Evolutionary conservation across 805 yeast genomes (phyloP), one percentile per base, ranked within the genome.

Genomic region (Yarrowia porcina): DNA sequence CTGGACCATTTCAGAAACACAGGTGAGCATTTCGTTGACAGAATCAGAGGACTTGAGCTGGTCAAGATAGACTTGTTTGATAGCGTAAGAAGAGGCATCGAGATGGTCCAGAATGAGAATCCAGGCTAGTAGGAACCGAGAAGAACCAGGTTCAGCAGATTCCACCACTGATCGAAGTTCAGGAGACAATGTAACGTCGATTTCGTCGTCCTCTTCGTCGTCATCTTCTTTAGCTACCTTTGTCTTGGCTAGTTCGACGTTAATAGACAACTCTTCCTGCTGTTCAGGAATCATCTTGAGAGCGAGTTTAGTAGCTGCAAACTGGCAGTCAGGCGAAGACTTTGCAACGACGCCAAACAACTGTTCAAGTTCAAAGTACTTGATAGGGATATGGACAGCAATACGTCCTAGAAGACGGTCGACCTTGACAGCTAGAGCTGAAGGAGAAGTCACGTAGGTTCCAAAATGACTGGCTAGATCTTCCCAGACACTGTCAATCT

Each of bases 231-330:
- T 71, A 17, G 64, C 64, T 8, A 73, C 65, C n/a, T 68, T 73
- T 11, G 79, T 71, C 60, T 65, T 62, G 28, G 64, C 64, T 74
- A 86, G 76, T 70, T 82, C 83, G 20, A 81, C 70, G 21, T 72
- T 74, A 21, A 74, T 68, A 36, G 74, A 67, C 3, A 66, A 50
- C 33, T 68, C 68, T 49, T 67, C 68, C 41, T 68, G 69, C 18
- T 57, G 61, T 13, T 42, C 33, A 2, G 68, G 65, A 35, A 67
- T 61, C 33, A 64, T 28, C 44, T 56, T 60, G 13, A 64, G 61
- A 23, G 68, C 62, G 12, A 66, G 77, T 15, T 35, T 63, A 45
- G 64, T 64, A 9, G 63, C 65, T 7, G 63, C 63, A 4, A 64
- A 44, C 10, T 65, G 66, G 12, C 64, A 54, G n/a, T 52, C 59